A percentile compares a stretch with the other conserved stretches of the same genome.
Conservation (phyloP, 257 asterid species). For the Solanum sitiens region DNA sequence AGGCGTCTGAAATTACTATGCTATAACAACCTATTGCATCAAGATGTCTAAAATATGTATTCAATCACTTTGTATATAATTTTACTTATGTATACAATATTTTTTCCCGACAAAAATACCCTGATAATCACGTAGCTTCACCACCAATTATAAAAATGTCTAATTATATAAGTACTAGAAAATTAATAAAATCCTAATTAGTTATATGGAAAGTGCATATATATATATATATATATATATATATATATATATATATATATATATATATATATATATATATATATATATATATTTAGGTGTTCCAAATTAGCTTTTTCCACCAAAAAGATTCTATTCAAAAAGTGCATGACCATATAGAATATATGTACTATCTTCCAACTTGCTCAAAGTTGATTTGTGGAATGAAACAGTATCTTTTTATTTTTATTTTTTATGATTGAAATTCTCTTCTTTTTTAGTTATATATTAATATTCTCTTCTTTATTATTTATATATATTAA, state of each 20-base stretch:
- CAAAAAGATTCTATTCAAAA: neutral
- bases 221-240: neutral
- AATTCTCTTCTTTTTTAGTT: neutral
- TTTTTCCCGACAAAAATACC: too few species aligned
- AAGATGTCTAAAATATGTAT: too few species aligned
- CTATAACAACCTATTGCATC: too few species aligned
- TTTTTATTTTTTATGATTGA: too few species aligned
- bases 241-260: neutral
- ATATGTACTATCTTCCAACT: neutral
- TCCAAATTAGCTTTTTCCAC: neutral
- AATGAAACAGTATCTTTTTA: neutral
- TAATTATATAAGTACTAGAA: neutral
- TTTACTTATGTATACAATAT: too few species aligned
- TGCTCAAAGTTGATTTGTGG: neutral
- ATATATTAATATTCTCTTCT: neutral
- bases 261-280: neutral
- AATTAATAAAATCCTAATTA: neutral
- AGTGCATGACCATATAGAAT: neutral
- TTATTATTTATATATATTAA: neutral
- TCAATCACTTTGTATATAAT: too few species aligned
- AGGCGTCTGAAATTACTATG: neutral
- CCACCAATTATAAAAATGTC: neutral
- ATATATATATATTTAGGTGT: neutral
- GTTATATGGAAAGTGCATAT: neutral
- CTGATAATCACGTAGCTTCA: too few species aligned